Evolutionary conservation across 2,329 filamentous ascomycete species (phyloP).

Genomic region (Apiospora kogelbergensis): DNA sequence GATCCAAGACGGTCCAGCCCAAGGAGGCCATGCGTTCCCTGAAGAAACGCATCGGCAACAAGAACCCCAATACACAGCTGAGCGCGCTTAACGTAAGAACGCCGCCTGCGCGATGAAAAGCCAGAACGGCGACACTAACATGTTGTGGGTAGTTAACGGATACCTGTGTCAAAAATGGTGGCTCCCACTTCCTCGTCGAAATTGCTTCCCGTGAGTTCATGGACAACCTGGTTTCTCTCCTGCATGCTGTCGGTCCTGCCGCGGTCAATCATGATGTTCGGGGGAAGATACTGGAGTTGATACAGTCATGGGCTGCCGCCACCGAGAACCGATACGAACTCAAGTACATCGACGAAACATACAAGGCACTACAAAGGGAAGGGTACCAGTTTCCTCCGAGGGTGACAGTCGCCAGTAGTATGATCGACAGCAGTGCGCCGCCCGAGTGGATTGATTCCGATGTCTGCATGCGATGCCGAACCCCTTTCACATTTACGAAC

Average conservation of each 20-base stretch:
- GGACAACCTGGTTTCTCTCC: constrained; percentile 89
- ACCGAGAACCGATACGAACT: constrained; percentile 83
- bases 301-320: constrained; percentile 90
- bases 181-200: constrained; percentile 89
- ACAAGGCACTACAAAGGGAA: constrained; percentile 77
- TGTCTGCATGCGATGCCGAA: constrained; percentile 97
- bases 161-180: constrained; percentile 98
- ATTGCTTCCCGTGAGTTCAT: constrained; percentile 97
- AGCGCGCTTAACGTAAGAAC: constrained; percentile 80
- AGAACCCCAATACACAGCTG: constrained; percentile 95
- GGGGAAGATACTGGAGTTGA: constrained; percentile 85
- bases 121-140: constrained; percentile 9
- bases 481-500: constrained; percentile 95
- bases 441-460: constrained; percentile 98
- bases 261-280: constrained; percentile 84
- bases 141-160: constrained; percentile 71
- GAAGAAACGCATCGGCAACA: constrained; percentile 92
- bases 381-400: constrained; percentile 88
- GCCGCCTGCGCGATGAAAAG: not conserved
- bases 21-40: constrained; percentile 98
- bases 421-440: constrained; percentile 96
- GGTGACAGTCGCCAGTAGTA: constrained; percentile 85
- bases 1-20: constrained; percentile 94
- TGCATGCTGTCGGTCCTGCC: constrained; percentile 74
- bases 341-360: constrained; percentile 85